Evolutionary conservation across 139 green algal species (phyloP), one percentile per base, ranked within the genome.

Genomic region (Coelastrella sp.): DNA sequence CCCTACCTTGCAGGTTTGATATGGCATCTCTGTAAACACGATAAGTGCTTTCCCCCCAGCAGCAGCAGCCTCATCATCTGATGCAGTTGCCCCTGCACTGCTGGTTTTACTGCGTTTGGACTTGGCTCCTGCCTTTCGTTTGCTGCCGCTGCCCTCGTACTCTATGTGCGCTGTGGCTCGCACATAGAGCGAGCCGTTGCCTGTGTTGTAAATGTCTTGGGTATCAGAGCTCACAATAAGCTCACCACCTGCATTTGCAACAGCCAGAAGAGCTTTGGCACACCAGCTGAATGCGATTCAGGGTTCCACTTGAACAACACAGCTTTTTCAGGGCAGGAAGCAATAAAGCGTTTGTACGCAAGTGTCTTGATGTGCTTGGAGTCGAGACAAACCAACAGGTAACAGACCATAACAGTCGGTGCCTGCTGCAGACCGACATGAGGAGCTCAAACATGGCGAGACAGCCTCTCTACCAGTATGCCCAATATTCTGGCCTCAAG

Each of bases 21-120:
- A 99, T 0, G 97, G 97, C 83, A 98, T 91, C 92, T 99, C 96
- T 2, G 95, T 98, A 74, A 99, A 96, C 4, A 99, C 95, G 4
- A 99, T 93, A 68, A 84, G 83, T 22, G 89, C 74, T 59, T 74
- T 68, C 5, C 80, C 75, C n/a, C 20, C 88, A 61, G 60, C 83
- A 80, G 56, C 82, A 61, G 85, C 86, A 64, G 86, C 79, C 10
- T 75, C 76, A 23, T 76, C 73, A 56, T 86, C 83, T 61, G 32
- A 60, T 0, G 78, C 85, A 54, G 8, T 61, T 11, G 71, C 87
- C 17, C 32, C 47, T 54, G 20, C 71, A 22, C 32, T 84, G 23
- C 65, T 66, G 32, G 64, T 64, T 11, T 79, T 91, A 0, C 60
- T 75, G 11, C 86, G 74, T n/a, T 56, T 57, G 32, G 32, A 47